A percentile compares a stretch with the other conserved stretches of the same genome.
Evolutionary conservation across 2,329 filamentous ascomycete species (phyloP).

Genomic region (Colletotrichum magnum): DNA sequence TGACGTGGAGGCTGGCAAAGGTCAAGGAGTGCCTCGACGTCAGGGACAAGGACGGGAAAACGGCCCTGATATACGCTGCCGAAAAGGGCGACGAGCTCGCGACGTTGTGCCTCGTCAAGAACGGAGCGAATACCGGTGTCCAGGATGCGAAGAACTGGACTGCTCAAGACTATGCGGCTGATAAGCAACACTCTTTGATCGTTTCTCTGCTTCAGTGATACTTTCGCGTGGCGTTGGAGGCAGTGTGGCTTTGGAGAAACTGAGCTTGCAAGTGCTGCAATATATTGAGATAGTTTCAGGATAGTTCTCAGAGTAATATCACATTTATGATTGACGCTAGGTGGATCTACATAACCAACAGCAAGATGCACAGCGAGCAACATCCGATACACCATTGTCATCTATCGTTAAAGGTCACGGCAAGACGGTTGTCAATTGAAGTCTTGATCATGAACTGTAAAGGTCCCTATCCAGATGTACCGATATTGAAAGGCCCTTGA

Average conservation of each 20-base stretch:
- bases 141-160: constrained; percentile 5
- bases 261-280: no score
- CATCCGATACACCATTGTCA: neutral
- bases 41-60: neutral
- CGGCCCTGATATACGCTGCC: constrained; percentile 6
- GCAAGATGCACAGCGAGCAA: no score
- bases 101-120: neutral
- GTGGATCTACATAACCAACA: no score
- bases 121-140: neutral
- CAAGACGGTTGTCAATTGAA: no score
- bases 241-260: no score
- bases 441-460: no score
- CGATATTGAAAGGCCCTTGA: neutral
- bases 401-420: neutral
- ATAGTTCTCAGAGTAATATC: no score
- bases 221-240: neutral
- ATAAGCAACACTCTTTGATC: neutral
- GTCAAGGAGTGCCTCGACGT: neutral
- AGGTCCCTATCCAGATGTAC: neutral
- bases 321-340: no score
- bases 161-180: neutral
- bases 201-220: neutral
- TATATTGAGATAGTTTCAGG: no score
- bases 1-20: neutral
- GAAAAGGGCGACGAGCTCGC: neutral